Base-by-base conservation (phyloP, 202 grass and related monocot species). In the Dendrocalamus latiflorus region DNA sequence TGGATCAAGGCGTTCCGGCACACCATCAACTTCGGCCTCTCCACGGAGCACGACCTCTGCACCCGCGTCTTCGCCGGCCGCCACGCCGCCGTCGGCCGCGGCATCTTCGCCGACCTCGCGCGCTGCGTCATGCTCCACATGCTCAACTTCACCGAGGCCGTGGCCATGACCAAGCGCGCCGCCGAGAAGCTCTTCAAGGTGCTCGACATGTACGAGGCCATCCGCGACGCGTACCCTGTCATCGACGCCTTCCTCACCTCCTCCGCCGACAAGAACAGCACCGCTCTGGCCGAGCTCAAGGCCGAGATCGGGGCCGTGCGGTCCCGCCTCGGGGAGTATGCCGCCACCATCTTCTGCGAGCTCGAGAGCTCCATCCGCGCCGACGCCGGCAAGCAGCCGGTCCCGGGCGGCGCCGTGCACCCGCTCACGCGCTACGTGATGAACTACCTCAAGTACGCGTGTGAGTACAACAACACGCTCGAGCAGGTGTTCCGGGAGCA, bases 151-250 rank as follows among this genome's bases (percentile, higher is more conserved):
- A 83, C 85, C 0, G 92, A 98, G 89, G 96, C 96, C 18, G 84
- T 98, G 12, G 75, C 70, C 20, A 90, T 92, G 66, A 89, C 87
- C 2, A 93, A 90, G 70, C 89, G 89, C 70, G 81, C 89, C 2
- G 91, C 91, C 0, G 95, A 95, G 77, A 95, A 98, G 83, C 91
- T 98, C 62, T 98, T 98, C 91, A 98, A 92, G 82, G 84, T 98
- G 83, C 93, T 98, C 28, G 95, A 98, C 64, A 95, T 95, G 85
- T 98, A 98, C 58, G 93, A 98, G 85, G 65, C 77, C 28, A 60
- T 97, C 74, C 87, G 87, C 38, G 94, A 97, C 72, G 74, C 84
- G 7, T n/a, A n/a, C n/a, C n/a, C n/a, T n/a, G n/a, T n/a, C n/a
- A n/a, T n/a, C n/a, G n/a, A n/a, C n/a, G n/a, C n/a, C n/a, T n/a